Base-by-base conservation (phyloP, 179 eudicot species). In the Vitellaria paradoxa region DNA sequence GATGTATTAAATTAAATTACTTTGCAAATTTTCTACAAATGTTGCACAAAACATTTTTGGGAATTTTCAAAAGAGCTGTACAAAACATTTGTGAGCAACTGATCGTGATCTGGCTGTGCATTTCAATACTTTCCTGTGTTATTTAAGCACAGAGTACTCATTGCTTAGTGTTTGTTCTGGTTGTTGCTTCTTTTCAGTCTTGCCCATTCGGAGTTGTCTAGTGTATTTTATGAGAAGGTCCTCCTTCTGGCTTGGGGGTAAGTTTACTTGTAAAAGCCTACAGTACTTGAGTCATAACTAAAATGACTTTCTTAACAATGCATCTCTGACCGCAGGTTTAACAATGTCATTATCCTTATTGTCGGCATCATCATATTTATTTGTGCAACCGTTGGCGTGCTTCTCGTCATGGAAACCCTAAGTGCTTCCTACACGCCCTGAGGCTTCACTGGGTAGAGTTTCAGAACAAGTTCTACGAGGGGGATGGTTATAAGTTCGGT, bases 381-480 rank as follows among this genome's bases (percentile, higher is more conserved):
- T 56, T 82, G 71, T 76, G 97, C 97, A 12, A 92, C 97, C 30
- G 91, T 88, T 60, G 96, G 95, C 50, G 97, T 92, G 66, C 86
- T 92, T 60, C 78, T 92, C 10, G 89, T 92, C 74, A 92, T 92
- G 97, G 97, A 92, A 85, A 92, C 96, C 53, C 86, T 92, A 9
- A 91, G 97, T 67, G 97, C 97, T 49, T 92, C 84, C 83, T 92
- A 46, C 97, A 92, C 81, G 96, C 97, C 49, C 76, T 92, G 86
- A 81, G 97, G 79, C 95, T 92, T 30, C 37, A 30, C 37, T 30
- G 37, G 37, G 37, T 30, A 30, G 37, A 30, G 37, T 30, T 30
- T 30, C 93, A 91, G 83, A 86, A 83, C 87, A 91, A 91, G 74
- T 92, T 92, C 76, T 92, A 89, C 50, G 93, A 91, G 85, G 97